Base-by-base conservation (phyloP, 2,329 filamentous ascomycete genomes). In the Exophiala alcalophila region DNA sequence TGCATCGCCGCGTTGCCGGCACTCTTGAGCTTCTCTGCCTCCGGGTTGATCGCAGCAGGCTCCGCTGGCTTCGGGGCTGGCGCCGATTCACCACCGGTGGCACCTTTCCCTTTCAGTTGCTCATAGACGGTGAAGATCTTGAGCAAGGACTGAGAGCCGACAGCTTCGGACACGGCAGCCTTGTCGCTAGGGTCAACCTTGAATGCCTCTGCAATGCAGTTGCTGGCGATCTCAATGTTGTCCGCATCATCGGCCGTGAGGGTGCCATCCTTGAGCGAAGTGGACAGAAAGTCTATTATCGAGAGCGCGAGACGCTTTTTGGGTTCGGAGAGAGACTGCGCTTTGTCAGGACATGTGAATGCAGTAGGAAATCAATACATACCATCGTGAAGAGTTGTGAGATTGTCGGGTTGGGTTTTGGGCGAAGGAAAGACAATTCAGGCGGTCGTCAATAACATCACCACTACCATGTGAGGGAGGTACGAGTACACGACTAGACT, bases 51-150 rank as follows among this genome's bases (percentile, higher is more conserved):
- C 11, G 59, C 52, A 5, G 61, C 55, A 7, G 61, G 47, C 39
- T 60, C 67, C 54, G 57, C 62, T 50, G 61, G 66, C 11, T 61
- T 55, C 1, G 67, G 49, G n/a, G 64, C 52, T 4, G 66, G 60
- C 14, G 62, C 61, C 55, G 68, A 62, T 43, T 68, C 62, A 39
- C 68, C 62, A 40, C 65, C 61, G 39, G 72, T 59, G 10, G 66
- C 58, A 2, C 68, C 72, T 64, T 79, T 82, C 47, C 78, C 77
- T 71, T 90, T 90, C 54, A 96, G 78, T 70, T 94, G 95, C 72
- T 98, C 92, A 70, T 96, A 97, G 54, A 96, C 89, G 61, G 81
- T 81, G 76, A 94, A 98, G 70, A 98, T 94, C 66, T 84, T 83
- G 49, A 89, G 76, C 49, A 98, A 83, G 64, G 83, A 90, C 72